A percentile compares a stretch with the other conserved stretches of the same genome.
Evolutionary conservation across 768 basidiomycete species (phyloP).

Genomic region (Leccinum incarnatum): DNA sequence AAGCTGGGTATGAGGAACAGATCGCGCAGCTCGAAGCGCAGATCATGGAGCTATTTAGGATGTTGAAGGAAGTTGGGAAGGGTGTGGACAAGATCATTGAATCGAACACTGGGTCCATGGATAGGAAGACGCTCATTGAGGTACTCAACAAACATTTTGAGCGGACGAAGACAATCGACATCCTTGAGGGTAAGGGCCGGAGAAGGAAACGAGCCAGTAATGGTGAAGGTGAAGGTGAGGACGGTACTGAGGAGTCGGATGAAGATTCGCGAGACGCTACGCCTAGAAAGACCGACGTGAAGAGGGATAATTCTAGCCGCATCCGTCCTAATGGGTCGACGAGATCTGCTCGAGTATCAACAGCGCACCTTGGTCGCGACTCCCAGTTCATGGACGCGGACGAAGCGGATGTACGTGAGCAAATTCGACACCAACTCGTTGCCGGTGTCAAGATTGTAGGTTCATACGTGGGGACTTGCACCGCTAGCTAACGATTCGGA

Average conservation of each 20-base stretch:
- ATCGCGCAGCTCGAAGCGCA: constrained; percentile 88
- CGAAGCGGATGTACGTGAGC: constrained; percentile 76
- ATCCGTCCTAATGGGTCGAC: constrained; percentile 27
- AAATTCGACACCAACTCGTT: constrained; percentile 82
- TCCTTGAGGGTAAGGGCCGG: constrained; percentile 70
- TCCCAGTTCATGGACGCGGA: constrained; percentile 93
- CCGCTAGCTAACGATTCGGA: constrained; percentile 14
- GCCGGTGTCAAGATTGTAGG: constrained; percentile 71
- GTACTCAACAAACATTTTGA: constrained; percentile 80
- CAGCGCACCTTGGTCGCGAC: constrained; percentile 48
- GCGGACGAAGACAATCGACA: constrained; percentile 78
- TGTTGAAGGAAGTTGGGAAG: constrained; percentile 83
- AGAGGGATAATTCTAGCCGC: constrained; percentile 34
- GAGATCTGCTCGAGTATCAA: constrained; percentile 38
- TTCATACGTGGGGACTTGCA: constrained; percentile 8
- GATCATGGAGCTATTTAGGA: constrained; percentile 90
- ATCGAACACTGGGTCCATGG: constrained; percentile 57
- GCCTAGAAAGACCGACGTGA: constrained; percentile 51
- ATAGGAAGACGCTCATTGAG: constrained; percentile 77
- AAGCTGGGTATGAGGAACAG: constrained; percentile 76
- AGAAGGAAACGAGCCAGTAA: constrained; percentile 27
- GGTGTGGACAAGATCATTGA: constrained; percentile 76
- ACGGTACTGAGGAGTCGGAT: constrained; percentile 38
- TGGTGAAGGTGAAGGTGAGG: constrained; percentile 35
- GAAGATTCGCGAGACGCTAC: constrained; percentile 55